phyloP scores from a whole-genome alignment of 805 yeast genomes.

The Priceomyces castillae region DNA sequence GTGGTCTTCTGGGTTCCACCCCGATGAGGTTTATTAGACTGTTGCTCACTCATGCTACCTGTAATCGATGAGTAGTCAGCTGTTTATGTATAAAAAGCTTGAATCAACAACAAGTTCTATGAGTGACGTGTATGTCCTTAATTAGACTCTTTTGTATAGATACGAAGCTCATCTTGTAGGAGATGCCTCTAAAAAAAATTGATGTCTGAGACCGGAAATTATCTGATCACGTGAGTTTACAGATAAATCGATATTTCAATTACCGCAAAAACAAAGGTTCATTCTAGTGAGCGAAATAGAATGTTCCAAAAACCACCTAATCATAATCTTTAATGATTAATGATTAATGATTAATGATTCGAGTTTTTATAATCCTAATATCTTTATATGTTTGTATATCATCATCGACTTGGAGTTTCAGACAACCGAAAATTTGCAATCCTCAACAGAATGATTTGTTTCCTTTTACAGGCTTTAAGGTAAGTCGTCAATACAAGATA shows the following conservation, averaged over 20 bases:
- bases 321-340: not conserved
- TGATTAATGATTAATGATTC: not conserved
- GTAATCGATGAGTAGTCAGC: not conserved
- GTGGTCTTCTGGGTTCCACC: slow-evolving; percentile 50
- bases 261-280: slow-evolving; percentile 3
- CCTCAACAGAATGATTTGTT: slow-evolving; percentile 20
- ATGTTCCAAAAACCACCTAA: not conserved
- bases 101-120: not conserved
- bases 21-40: slow-evolving; percentile 81
- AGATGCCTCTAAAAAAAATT: not conserved
- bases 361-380: not conserved
- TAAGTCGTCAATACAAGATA: slow-evolving; percentile 47
- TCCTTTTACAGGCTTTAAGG: slow-evolving; percentile 56
- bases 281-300: not conserved
- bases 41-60: slow-evolving; percentile 29
- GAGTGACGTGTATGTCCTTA: not conserved
- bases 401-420: slow-evolving; percentile 16
- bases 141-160: not conserved
- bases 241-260: not conserved
- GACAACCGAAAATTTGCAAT: slow-evolving; percentile 34
- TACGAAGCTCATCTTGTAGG: not conserved
- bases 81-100: not conserved
- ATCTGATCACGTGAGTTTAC: not conserved
- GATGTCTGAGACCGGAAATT: not conserved
- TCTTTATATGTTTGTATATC: not conserved